Evolutionary conservation across 352 stramenopile genomes (phyloP), one percentile per base, ranked within the genome.

Genomic region (Peronospora belbahrii): DNA sequence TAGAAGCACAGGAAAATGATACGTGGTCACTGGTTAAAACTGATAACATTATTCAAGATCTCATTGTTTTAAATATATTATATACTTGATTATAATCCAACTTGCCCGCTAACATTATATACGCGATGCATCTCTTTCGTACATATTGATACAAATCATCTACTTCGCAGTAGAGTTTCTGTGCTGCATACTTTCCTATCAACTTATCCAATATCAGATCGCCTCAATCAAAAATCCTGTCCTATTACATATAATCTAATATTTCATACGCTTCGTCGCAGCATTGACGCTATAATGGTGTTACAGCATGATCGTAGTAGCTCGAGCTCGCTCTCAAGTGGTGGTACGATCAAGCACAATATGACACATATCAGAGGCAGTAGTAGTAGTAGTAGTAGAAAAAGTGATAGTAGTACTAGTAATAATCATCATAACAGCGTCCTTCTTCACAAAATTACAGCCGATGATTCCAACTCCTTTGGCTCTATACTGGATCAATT

Each of bases 401-500:
- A 37, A 13, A 20, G n/a, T 44, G 53, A 32, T 46, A 62, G 56
- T 28, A 52, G 46, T 33, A 56, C 22, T 30, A 44, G n/a, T 24
- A 59, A n/a, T n/a, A n/a, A n/a, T n/a, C n/a, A n/a, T n/a, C n/a
- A n/a, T n/a, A n/a, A n/a, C n/a, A n/a, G n/a, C n/a, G n/a, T n/a
- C n/a, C n/a, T 22, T 8, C 17, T 54, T 18, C 43, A 51, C 34
- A 74, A 70, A 37, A 42, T 62, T 32, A 18, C 11, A 27, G 24
- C 50, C 6, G 67, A 79, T 28, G 65, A 79, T 27, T 47, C 55
- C 7, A 64, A 50, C 42, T 79, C 70, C 43, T 79, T 74, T 50
- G 58, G 62, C 11, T 77, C 66, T 6, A 75, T 81, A 42, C 39
- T 86, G 44, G 77, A 88, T 56, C 74, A 88, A 46, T 58, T 88